Evolutionary conservation across 1,284 basidiomycete species (phyloP), one percentile per base, ranked within the genome.

Genomic region (Earliella scabrosa): DNA sequence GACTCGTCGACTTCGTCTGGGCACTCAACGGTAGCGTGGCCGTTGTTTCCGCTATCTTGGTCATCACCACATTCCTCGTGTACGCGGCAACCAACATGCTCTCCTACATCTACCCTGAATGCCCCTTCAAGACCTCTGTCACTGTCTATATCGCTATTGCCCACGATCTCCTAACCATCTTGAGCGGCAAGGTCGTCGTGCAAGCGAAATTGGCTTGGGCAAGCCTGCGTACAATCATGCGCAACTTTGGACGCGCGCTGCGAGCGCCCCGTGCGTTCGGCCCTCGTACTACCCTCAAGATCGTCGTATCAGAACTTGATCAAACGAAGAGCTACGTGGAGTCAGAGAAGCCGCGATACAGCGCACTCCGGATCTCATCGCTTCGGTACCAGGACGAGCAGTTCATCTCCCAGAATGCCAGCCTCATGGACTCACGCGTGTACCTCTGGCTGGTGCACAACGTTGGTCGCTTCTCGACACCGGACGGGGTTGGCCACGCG

Each of bases 1-100:
- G 58, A 14, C 58, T 63, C 6, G 41, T 57, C 20, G 58, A 63
- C 21, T 60, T 59, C 34, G 31, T 60, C 13, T 56, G 54, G 58
- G 32, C 20, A 18, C 7, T 58, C 13, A 59, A 56, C 21, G 21
- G 10, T 3, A 35, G n/a, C 44, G 45, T 57, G 10, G 58, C 48
- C 1, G 29, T 50, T 2, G 52, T 58, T 0, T 39, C 54, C 7
- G 39, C 52, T 13, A 27, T 44, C 16, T 45, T 62, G 7, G 54
- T 56, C 2, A 29, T 47, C 35, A 24, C 21, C n/a, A 54, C 57
- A 4, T 49, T 53, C 16, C 13, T 52, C 3, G 13, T 56, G n/a
- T 59, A 59, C 38, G 6, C 40, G 24, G 18, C 36, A 2, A 56
- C 60, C 1, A 59, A 54, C 27, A 4, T 54, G 10, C 26, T 56